Evolutionary conservation across 768 basidiomycete genomes (phyloP).

Genomic region (Pleurotus ostreatus): DNA sequence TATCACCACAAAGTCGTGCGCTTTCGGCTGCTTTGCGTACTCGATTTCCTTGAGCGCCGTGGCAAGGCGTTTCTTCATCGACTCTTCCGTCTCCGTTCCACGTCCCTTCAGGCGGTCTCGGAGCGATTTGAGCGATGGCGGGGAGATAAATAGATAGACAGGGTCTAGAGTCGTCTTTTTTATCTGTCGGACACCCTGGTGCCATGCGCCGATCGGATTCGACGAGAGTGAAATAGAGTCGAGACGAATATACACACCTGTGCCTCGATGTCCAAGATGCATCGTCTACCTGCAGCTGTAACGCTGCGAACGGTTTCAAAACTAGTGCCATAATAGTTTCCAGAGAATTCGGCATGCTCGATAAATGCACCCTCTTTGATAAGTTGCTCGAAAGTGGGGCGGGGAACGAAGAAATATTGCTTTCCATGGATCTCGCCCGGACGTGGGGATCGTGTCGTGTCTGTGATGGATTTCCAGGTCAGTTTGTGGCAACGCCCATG

Average conservation of each 20-base stretch:
- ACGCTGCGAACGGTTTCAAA: constrained; percentile 72
- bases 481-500: constrained; percentile 6
- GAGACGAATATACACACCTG: constrained; percentile 54
- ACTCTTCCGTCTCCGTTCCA: constrained; percentile 78
- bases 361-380: constrained; percentile 76
- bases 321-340: constrained; percentile 92
- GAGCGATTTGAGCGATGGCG: constrained; percentile 73
- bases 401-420: constrained; percentile 82
- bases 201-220: not conserved
- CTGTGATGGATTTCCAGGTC: constrained; percentile 33
- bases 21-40: constrained; percentile 72
- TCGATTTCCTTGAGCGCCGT: constrained; percentile 79
- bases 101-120: constrained; percentile 68
- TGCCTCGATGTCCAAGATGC: constrained; percentile 93
- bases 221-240: too few species aligned
- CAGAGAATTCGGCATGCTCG: constrained; percentile 91
- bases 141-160: constrained; percentile 89
- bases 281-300: constrained; percentile 65
- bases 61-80: constrained; percentile 69
- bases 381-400: constrained; percentile 68
- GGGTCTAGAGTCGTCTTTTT: constrained; percentile 80
- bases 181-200: constrained; percentile 87
- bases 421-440: constrained; percentile 78
- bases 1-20: constrained; percentile 81
- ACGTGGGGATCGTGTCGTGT: constrained; percentile 86